phyloP scores from a whole-genome alignment of 495 filamentous ascomycete species.

The Lasiosphaeria ovina region DNA sequence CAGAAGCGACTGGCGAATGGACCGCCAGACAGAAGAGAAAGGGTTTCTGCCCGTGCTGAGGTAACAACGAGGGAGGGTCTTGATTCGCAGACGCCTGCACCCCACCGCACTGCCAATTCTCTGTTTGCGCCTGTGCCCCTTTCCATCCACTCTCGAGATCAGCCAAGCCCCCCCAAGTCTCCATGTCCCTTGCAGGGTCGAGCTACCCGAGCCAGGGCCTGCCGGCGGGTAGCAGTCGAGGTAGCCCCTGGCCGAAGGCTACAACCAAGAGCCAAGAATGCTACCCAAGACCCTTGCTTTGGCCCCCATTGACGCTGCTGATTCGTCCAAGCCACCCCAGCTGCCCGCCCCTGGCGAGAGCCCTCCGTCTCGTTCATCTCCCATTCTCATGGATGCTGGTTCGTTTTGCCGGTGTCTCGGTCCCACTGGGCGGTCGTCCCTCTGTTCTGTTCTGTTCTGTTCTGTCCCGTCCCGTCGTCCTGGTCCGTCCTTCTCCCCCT shows the following conservation, averaged over 20 bases:
- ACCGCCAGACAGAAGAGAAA: not conserved
- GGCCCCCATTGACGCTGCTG: conserved; percentile 23
- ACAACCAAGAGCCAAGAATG: conserved; percentile 20
- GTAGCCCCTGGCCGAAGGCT: conserved; percentile 22
- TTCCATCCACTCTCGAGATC: conserved; percentile 16
- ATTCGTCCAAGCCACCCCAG: conserved; percentile 29
- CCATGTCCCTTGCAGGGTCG: conserved; percentile 22
- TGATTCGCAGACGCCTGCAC: conserved; percentile 18
- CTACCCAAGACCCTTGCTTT: conserved; percentile 13
- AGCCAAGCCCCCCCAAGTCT: conserved; percentile 16
- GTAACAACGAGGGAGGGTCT: not conserved
- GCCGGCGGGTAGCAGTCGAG: conserved; percentile 14
- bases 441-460: not conserved
- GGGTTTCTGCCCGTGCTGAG: not conserved
- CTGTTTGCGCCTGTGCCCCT: conserved; percentile 29
- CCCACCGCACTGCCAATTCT: conserved; percentile 19
- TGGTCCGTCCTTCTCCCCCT: conserved; percentile 10
- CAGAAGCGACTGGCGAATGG: not conserved
- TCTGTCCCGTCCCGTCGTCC: conserved; percentile 11
- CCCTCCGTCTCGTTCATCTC: conserved; percentile 28
- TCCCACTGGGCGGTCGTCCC: not conserved
- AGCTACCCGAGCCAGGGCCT: conserved; percentile 19
- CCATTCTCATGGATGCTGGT: conserved; percentile 15
- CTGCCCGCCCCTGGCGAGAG: conserved; percentile 18
- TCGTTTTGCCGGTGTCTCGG: conserved; percentile 16